These are phyloP conservation scores for Ustilago esculenta DNA, from an alignment of 1,284 basidiomycete genomes.

Conservation along the genomic window DNA sequence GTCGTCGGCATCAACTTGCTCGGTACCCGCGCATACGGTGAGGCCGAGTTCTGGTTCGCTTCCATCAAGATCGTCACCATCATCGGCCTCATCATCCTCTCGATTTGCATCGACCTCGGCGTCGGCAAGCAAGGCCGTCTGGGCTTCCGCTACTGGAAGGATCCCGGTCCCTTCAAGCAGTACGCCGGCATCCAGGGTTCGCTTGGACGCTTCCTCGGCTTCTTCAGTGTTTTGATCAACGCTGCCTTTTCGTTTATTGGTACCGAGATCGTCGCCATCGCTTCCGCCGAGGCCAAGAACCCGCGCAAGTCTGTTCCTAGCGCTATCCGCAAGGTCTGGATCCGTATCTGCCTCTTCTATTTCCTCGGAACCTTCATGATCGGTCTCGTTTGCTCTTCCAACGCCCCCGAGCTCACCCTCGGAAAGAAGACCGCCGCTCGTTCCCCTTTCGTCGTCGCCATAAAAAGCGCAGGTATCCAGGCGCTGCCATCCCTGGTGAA, in stretches of 20 bases:
- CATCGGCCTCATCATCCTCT: conserved; percentile 62
- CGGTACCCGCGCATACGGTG: conserved; percentile 69
- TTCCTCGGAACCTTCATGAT: conserved; percentile 69
- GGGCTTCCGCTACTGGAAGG: conserved; percentile 59
- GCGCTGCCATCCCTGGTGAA: conserved; percentile 74
- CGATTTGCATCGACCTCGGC: conserved; percentile 61
- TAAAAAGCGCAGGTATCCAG: conserved; percentile 65
- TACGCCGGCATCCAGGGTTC: conserved; percentile 70
- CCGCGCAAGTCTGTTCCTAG: conserved; percentile 65
- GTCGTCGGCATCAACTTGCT: conserved; percentile 80
- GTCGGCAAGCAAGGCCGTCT: conserved; percentile 48
- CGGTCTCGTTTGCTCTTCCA: conserved; percentile 56
- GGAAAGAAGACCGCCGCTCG: conserved; percentile 47
- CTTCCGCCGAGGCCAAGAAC: conserved; percentile 74
- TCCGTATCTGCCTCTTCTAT: conserved; percentile 63
- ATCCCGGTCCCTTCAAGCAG: conserved; percentile 68
- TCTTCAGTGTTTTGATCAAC: conserved; percentile 65
- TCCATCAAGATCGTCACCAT: conserved; percentile 64
- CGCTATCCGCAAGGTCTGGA: conserved; percentile 57
- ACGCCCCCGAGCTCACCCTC: conserved; percentile 45
- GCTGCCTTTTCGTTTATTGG: conserved; percentile 84
- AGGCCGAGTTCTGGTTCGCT: conserved; percentile 69
- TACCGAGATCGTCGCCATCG: conserved; percentile 86
- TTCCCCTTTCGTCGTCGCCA: conserved; percentile 66
- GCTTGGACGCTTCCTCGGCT: conserved; percentile 68